Base-by-base conservation (phyloP, 2,329 filamentous ascomycete genomes). In the Ophiognomonia clavigignenti-juglandacearum region DNA sequence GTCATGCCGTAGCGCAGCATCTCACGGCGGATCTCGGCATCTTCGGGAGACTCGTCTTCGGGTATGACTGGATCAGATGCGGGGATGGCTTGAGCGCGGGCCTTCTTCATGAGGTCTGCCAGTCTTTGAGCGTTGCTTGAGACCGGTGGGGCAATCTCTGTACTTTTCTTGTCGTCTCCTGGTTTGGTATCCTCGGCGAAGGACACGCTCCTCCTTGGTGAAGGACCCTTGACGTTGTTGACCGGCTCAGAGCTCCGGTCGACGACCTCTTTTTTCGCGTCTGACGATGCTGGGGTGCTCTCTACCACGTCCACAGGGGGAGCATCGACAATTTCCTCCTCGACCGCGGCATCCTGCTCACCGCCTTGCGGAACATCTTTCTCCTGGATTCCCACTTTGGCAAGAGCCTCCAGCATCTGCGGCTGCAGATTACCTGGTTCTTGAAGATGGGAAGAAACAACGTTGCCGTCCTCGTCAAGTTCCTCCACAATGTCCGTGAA, bases 401-500 rank as follows among this genome's bases (percentile, higher is more conserved):
- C 74, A 47, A 96, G 67, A 1, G 83, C 79, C 42, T 92, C 82
- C 14, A 86, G 63, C 4, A 96, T 71, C 54, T 86, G 78, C 8
- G 81, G 72, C 16, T 86, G 78, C 13, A 77, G 71, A 43, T 85
- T 79, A 6, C 83, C 85, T 0, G 89, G 85, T n/a, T 70, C 78
- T 31, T 82, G 79, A 24, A 85, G 68, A 46, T 71, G 78, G 56
- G 77, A 82, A 0, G 80, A 86, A 41, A 96, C 66, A 4, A 97
- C 78, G 59, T 95, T 93, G 47, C 84, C 93, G 10, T 95, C 80
- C 8, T 96, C 91, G 60, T 97, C 93, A 20, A 97, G 72, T 68
- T 95, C 82, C 66, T 98, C 93, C 45, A 89, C 74, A 54, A 98
- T 97, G 58, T 97, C 93, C 26, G 86, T 91, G 49, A 97, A 78